Conservation (phyloP, 1,139 yeast species). For the Diutina siamensis region DNA sequence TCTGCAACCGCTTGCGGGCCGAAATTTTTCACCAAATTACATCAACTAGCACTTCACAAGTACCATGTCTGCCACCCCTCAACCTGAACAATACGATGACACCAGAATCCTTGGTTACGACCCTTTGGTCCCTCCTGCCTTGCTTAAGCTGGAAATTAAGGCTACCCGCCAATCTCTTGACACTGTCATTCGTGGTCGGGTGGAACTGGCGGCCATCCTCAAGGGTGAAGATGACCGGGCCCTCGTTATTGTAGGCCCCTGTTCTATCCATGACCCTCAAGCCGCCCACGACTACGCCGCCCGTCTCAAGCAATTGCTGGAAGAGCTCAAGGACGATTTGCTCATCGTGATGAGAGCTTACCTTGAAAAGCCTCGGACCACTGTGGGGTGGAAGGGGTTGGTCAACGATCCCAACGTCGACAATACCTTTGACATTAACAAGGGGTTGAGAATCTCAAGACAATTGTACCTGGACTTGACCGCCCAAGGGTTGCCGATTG, state of each 20-base stretch:
- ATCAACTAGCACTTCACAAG: background rate
- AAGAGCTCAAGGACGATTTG: constrained; percentile 62
- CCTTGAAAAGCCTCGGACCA: constrained; percentile 95
- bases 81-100: constrained; percentile 29
- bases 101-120: constrained; percentile 51
- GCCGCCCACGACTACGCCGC: constrained; percentile 84
- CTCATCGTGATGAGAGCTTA: constrained; percentile 93
- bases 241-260: constrained; percentile 84
- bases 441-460: constrained; percentile 83
- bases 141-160: constrained; percentile 68
- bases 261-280: constrained; percentile 87
- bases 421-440: constrained; percentile 86
- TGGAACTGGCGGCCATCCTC: constrained; percentile 61
- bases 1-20: background rate
- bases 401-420: constrained; percentile 95
- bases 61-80: constrained; percentile 36
- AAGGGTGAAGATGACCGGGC: constrained; percentile 70
- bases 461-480: constrained; percentile 80
- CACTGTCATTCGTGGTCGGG: constrained; percentile 69
- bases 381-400: constrained; percentile 98
- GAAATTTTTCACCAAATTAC: background rate
- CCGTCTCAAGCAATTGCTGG: constrained; percentile 53
- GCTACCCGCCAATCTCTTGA: constrained; percentile 49
- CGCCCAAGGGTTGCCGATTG: constrained; percentile 66
- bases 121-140: constrained; percentile 82